phyloP scores from a whole-genome alignment of 2,329 filamentous ascomycete species.

The Pseudogymnoascus pannorum region DNA sequence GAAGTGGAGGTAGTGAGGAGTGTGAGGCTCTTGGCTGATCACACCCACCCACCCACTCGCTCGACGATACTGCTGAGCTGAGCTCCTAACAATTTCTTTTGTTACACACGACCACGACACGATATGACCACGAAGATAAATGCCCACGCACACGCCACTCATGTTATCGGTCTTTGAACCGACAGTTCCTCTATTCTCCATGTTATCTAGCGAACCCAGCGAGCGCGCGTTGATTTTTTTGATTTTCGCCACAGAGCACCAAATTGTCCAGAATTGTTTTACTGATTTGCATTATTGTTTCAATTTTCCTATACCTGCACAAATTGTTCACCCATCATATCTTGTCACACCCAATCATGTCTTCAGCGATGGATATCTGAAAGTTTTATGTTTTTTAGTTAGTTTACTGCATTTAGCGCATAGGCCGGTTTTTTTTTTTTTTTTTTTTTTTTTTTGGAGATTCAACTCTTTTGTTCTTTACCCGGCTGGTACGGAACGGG shows the following conservation, averaged over 20 bases:
- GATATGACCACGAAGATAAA: conserved; percentile 3
- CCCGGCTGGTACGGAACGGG: background rate
- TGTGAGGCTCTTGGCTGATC: conserved; percentile 14
- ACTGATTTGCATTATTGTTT: background rate
- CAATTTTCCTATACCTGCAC: conserved; percentile 12
- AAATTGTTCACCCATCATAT: background rate
- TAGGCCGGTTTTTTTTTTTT: background rate
- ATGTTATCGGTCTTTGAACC: conserved; percentile 4
- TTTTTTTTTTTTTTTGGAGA: no score
- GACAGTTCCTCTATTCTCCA: background rate
- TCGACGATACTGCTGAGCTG: background rate
- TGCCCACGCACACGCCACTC: conserved; percentile 12
- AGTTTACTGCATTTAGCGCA: background rate
- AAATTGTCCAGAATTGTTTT: conserved; percentile 3
- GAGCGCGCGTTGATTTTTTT: background rate
- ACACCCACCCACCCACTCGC: background rate
- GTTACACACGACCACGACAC: conserved; percentile 18
- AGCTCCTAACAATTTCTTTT: conserved; percentile 15
- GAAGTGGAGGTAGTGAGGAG: conserved; percentile 18
- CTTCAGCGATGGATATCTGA: background rate
- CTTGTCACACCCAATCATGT: background rate
- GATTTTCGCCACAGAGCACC: background rate
- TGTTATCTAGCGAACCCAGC: background rate
- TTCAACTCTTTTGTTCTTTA: background rate
- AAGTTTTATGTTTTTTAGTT: background rate